phyloP scores from a whole-genome alignment of 2,329 filamentous ascomycete species.

The Huntiella moniliformis region DNA sequence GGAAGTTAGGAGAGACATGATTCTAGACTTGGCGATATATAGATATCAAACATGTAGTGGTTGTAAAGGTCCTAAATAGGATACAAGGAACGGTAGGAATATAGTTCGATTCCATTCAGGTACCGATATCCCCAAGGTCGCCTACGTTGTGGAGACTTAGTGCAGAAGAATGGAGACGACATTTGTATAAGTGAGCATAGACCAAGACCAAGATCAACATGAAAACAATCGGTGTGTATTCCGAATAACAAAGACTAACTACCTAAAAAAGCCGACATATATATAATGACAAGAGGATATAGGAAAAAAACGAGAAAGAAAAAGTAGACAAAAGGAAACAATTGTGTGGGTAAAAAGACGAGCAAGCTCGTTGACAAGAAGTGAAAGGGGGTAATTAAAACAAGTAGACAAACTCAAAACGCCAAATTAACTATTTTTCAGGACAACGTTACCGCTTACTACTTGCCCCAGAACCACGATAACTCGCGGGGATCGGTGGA shows the following conservation, averaged over 20 bases:
- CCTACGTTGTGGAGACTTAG: too few relatives aligned
- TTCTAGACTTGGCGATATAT: too few relatives aligned
- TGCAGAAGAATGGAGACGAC: too few relatives aligned
- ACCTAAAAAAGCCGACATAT: not conserved
- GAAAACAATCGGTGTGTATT: conserved; percentile 3
- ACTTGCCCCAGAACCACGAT: not conserved
- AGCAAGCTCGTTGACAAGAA: not conserved
- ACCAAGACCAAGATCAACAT: not conserved
- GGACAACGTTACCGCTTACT: not conserved
- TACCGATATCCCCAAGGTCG: too few relatives aligned
- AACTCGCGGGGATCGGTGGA: conserved; percentile 1
- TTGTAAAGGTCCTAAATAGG: too few relatives aligned
- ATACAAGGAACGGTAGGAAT: too few relatives aligned
- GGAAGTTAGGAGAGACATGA: too few relatives aligned
- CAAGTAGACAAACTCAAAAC: not conserved
- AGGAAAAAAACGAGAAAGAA: not conserved
- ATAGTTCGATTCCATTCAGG: too few relatives aligned
- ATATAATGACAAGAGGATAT: not conserved
- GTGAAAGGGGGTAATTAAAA: not conserved
- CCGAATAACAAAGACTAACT: not conserved
- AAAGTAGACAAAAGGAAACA: not conserved
- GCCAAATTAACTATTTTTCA: too few relatives aligned
- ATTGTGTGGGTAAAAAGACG: conserved; percentile 2
- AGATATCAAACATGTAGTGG: too few relatives aligned
- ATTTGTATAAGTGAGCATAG: not conserved